These are phyloP conservation scores for Microbotryum violaceum DNA, from an alignment of 1,284 basidiomycete genomes.

Conservation along the genomic window DNA sequence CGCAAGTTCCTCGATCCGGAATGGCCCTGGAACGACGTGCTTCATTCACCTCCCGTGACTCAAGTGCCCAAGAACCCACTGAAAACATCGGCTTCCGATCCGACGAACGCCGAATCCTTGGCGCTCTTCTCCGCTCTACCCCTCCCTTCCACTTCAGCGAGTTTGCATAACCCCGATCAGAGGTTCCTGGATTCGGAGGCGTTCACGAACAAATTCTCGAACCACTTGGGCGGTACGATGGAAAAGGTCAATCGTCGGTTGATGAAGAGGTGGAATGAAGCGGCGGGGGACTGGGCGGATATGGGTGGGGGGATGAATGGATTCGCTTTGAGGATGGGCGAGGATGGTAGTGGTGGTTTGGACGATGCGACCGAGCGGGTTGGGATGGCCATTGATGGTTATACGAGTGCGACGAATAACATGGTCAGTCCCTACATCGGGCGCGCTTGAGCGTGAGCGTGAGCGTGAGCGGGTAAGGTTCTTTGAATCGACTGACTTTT, in stretches of 20 bases:
- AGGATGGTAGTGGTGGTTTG: slow-evolving; percentile 42
- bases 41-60: slow-evolving; percentile 84
- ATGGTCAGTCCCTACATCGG: slow-evolving; percentile 52
- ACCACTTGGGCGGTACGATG: slow-evolving; percentile 81
- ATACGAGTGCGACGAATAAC: slow-evolving; percentile 72
- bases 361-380: slow-evolving; percentile 79
- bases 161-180: slow-evolving; percentile 77
- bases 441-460: too few species aligned
- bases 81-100: slow-evolving; percentile 89
- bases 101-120: slow-evolving; percentile 67
- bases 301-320: slow-evolving; percentile 92
- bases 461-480: background rate
- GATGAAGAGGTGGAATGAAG: slow-evolving; percentile 89
- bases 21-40: slow-evolving; percentile 89
- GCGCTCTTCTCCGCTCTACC: slow-evolving; percentile 76
- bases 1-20: slow-evolving; percentile 92
- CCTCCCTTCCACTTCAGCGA: slow-evolving; percentile 62
- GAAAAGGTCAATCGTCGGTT: slow-evolving; percentile 89
- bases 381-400: slow-evolving; percentile 93
- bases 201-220: slow-evolving; percentile 93
- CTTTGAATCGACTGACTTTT: background rate
- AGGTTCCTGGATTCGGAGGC: slow-evolving; percentile 92
- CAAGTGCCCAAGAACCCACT: slow-evolving; percentile 89
- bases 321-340: slow-evolving; percentile 75
- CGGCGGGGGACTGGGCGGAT: slow-evolving; percentile 84